Evolutionary conservation across 148 eudicot species (phyloP), one percentile per base, ranked within the genome.

Genomic region (Chenopodium formosanum): DNA sequence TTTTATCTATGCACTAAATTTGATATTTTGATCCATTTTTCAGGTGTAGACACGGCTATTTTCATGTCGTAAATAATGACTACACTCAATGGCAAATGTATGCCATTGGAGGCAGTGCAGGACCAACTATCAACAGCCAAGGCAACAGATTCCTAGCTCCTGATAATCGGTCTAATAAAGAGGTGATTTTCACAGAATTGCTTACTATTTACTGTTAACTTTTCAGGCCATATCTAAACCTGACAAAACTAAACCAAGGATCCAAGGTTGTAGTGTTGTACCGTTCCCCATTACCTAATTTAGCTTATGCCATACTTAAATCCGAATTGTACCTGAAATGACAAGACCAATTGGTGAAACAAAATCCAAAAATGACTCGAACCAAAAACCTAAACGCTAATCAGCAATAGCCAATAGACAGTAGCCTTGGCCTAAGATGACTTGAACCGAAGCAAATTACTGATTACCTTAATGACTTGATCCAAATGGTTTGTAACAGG

Each of bases 91-190:
- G 92, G 93, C 31, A 76, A 34, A 89, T 88, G 90, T 92, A 90
- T 62, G 93, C 92, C 0, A 88, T 90, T 13, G 93, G 93, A 31
- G 93, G 95, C 29, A 92, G 95, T 83, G 91, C 91, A 2, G 68
- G 84, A 29, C 95, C 93, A 37, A 90, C 93, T 40, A 91, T 90
- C 56, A 74, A 86, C 37, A 91, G 92, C 72, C 91, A 91, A 85
- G 94, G 90, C 9, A 91, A 91, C 83, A 83, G 88, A 47, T 93
- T 85, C 65, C 72, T 86, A 47, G 94, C 97, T 69, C 71, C 93
- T 9, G 46, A 86, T 34, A 22, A 79, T n/a, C 80, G 63, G n/a
- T 79, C 4, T 56, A 79, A 29, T 19, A 82, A 85, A 79, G 83
- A 82, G 83, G 87, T 85, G 64, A 52, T 13, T 65, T 73, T 73